Percentiles rank a stretch among this genome's conserved stretches.
These are phyloP conservation scores for Mortierella sp. DNA, from an alignment of 371 early-diverging fungal genomes.

Conservation along the genomic window DNA sequence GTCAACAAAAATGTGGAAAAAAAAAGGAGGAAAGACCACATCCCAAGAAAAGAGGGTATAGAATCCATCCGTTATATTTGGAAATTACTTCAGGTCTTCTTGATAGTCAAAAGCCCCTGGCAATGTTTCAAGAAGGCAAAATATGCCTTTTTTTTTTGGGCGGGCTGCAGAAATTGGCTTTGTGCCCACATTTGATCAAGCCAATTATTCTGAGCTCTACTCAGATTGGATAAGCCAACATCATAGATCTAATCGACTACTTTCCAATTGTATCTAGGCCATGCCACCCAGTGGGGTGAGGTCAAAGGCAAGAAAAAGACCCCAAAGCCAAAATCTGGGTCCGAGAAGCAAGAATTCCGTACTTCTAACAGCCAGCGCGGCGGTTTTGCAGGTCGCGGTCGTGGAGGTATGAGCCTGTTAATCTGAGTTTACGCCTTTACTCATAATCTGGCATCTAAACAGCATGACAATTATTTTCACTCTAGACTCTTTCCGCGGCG, in stretches of 20 bases:
- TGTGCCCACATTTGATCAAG: no score
- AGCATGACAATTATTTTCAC: not conserved
- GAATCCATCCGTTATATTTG: not conserved
- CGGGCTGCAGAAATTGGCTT: not conserved
- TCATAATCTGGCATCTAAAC: not conserved
- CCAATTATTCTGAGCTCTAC: no score
- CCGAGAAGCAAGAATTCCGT: constrained; percentile 55
- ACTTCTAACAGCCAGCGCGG: constrained; percentile 47
- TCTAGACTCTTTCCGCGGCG: constrained; percentile 58
- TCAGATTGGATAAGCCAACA: not conserved
- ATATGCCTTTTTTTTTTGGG: not conserved
- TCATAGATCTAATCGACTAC: not conserved
- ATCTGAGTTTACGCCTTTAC: not conserved
- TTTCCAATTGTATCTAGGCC: constrained; percentile 67
- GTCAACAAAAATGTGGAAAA: not conserved
- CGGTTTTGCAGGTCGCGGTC: constrained; percentile 51
- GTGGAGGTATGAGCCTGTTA: constrained; percentile 37
- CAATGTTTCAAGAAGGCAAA: not conserved
- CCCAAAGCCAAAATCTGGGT: constrained; percentile 54
- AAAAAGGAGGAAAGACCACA: not conserved
- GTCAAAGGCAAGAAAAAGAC: constrained; percentile 86
- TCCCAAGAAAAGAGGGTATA: not conserved
- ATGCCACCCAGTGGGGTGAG: constrained; percentile 90
- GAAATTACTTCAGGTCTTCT: no score
- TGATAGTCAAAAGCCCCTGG: not conserved